Percentiles rank a stretch among this genome's conserved stretches.
Conservation (phyloP, 208 protist species). For the Acanthamoeba healyi region DNA sequence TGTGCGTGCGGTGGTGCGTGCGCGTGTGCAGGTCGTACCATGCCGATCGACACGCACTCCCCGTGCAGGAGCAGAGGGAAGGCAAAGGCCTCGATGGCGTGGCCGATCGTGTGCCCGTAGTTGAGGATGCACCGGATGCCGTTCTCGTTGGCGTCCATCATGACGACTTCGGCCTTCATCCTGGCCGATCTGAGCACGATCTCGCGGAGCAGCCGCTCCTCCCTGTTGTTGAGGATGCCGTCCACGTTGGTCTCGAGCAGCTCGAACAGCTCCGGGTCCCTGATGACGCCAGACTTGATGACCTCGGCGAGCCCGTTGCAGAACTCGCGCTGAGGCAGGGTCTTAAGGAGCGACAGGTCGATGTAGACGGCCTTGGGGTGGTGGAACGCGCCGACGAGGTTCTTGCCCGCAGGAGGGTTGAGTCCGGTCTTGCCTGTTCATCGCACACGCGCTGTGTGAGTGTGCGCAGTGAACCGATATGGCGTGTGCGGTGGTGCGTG, state of each 20-base stretch:
- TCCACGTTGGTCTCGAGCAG: slow-evolving; percentile 82
- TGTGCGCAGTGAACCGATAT: background rate
- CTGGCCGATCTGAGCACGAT: slow-evolving; percentile 75
- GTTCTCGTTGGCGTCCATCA: slow-evolving; percentile 80
- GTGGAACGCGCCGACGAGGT: slow-evolving; percentile 93
- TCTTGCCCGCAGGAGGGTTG: slow-evolving; percentile 91
- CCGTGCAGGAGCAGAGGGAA: slow-evolving; percentile 87
- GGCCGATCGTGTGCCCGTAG: slow-evolving; percentile 91
- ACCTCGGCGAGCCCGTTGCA: slow-evolving; percentile 90
- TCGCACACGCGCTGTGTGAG: background rate
- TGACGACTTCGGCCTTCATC: slow-evolving; percentile 86
- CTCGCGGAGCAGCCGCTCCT: slow-evolving; percentile 77
- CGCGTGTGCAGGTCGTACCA: slow-evolving; percentile 72
- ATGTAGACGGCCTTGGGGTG: slow-evolving; percentile 89
- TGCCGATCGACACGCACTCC: slow-evolving; percentile 90
- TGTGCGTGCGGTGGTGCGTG: too few relatives aligned
- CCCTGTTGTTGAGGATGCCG: slow-evolving; percentile 73
- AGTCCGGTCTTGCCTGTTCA: slow-evolving; percentile 88
- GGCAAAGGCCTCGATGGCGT: slow-evolving; percentile 89
- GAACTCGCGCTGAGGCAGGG: slow-evolving; percentile 87
- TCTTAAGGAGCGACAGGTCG: slow-evolving; percentile 84
- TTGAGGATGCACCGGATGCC: slow-evolving; percentile 86
- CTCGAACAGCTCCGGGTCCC: slow-evolving; percentile 80
- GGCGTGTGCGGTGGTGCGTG: background rate
- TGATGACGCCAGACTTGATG: slow-evolving; percentile 81